Base-by-base conservation (phyloP, 495 filamentous ascomycete species). In the Daldinia decipiens region DNA sequence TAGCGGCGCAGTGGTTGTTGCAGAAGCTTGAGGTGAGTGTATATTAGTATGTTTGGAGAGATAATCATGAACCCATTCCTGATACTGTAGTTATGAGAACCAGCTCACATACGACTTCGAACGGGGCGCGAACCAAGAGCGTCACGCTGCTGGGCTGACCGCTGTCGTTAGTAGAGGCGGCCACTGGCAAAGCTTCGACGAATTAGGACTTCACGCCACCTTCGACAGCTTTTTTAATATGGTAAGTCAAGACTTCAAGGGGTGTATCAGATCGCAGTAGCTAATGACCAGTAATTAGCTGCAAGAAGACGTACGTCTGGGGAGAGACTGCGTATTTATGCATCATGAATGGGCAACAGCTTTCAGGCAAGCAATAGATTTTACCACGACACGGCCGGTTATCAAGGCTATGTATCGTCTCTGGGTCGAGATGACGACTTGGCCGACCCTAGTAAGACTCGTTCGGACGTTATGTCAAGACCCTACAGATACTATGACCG, bases 181-280 rank as follows among this genome's bases (percentile, higher is more conserved):
- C 9, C 73, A 67, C 8, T 68, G 64, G 66, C 73, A 72, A 58
- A 57, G 43, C 0, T 75, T 75, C 24, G 57, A 56, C 19, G 68
- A 66, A 9, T 56, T 77, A 17, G 62, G 59, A 17, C 62, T 77
- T 12, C 65, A 73, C 19, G 60, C 70, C 6, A 71, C 62, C 2
- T 77, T 77, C 45, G 75, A 75, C 43, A 73, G 67, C 29, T 71
- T 73, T 60, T 77, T 71, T 31, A 71, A 77, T 24, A 75, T 77
- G 65, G 73, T 77, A 57, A 62, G 72, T 61, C 43, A 36, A 24
- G 21, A 54, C 3, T 9, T 17, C 9, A 13, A 13, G 21, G 2
- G 24, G 2, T 34, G 11, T 32, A 13, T 61, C 27, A 29, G 1
- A 17, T 26, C 15, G 3, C 2, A 40, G 52, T 15, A 27, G 26